Evolutionary conservation across 257 asterid species (phyloP).

Genomic region (Verbena officinalis): DNA sequence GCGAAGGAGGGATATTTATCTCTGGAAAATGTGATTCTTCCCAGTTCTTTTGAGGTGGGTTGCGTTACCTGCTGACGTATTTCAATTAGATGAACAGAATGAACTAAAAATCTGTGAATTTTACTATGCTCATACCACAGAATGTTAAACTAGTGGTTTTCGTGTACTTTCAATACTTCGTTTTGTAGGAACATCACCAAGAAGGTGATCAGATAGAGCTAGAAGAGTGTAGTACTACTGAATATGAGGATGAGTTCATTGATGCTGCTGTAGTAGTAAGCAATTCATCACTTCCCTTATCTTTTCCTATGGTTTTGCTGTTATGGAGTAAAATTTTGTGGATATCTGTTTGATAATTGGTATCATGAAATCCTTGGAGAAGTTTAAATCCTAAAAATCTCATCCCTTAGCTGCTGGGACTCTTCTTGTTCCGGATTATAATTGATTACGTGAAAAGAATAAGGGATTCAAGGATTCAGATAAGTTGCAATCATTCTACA

Average conservation of each 20-base stretch:
- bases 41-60: conserved; percentile 51
- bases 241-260: conserved; percentile 37
- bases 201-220: conserved; percentile 33
- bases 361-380: neutral
- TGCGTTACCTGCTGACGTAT: neutral
- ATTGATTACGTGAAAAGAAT: neutral
- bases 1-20: conserved; percentile 73
- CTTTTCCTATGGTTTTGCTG: neutral
- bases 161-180: neutral
- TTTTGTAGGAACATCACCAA: conserved; percentile 40
- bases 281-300: conserved; percentile 11
- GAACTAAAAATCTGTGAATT: neutral
- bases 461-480: neutral
- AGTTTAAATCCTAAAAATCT: neutral
- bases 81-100: neutral
- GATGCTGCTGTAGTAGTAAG: conserved; percentile 64
- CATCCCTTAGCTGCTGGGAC: conserved; percentile 2
- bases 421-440: neutral
- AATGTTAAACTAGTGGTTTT: neutral
- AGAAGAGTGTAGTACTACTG: conserved; percentile 48
- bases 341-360: neutral
- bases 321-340: neutral
- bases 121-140: neutral
- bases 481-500: neutral
- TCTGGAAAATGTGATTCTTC: conserved; percentile 60